Evolutionary conservation across 2,329 filamentous ascomycete species (phyloP).

Genomic region (Colletotrichum sp.): DNA sequence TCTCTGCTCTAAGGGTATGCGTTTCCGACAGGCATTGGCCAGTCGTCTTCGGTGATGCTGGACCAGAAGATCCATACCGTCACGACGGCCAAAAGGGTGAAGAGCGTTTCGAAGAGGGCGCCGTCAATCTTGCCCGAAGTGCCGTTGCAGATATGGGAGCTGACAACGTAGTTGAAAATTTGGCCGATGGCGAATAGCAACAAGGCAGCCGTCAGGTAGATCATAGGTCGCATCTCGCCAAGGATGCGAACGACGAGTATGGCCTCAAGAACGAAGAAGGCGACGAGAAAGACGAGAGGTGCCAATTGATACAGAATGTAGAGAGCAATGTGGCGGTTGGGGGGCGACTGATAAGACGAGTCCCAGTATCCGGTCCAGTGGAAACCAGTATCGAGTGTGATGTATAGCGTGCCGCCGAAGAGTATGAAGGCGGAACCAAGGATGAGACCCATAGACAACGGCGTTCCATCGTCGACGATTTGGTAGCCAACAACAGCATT

Average conservation of each 20-base stretch:
- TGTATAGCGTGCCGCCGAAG: constrained; percentile 92
- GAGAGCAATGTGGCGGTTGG: constrained; percentile 79
- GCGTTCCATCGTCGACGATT: constrained; percentile 90
- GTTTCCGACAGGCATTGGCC: constrained; percentile 67
- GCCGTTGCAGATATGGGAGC: constrained; percentile 86
- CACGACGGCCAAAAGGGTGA: constrained; percentile 84
- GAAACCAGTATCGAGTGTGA: constrained; percentile 92
- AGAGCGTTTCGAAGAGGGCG: constrained; percentile 89
- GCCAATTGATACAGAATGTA: constrained; percentile 94
- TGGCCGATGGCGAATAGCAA: constrained; percentile 91
- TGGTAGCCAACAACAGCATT: constrained; percentile 95
- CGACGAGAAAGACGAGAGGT: constrained; percentile 86
- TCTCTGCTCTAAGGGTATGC: constrained; percentile 37
- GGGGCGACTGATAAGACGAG: constrained; percentile 54
- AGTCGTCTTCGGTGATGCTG: constrained; percentile 98
- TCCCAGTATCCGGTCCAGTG: constrained; percentile 83
- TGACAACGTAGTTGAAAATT: constrained; percentile 95
- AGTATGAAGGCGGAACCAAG: constrained; percentile 71
- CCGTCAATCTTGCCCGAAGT: constrained; percentile 89
- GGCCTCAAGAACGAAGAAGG: constrained; percentile 84
- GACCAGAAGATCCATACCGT: constrained; percentile 97
- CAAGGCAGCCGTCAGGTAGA: constrained; percentile 77
- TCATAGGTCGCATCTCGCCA: constrained; percentile 90
- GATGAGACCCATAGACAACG: constrained; percentile 80
- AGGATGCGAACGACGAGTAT: constrained; percentile 85